Percentiles rank a stretch among this genome's conserved stretches.
These are phyloP conservation scores for Blastobotrys malaysiensis DNA, from an alignment of 1,139 yeast species.

Conservation along the genomic window DNA sequence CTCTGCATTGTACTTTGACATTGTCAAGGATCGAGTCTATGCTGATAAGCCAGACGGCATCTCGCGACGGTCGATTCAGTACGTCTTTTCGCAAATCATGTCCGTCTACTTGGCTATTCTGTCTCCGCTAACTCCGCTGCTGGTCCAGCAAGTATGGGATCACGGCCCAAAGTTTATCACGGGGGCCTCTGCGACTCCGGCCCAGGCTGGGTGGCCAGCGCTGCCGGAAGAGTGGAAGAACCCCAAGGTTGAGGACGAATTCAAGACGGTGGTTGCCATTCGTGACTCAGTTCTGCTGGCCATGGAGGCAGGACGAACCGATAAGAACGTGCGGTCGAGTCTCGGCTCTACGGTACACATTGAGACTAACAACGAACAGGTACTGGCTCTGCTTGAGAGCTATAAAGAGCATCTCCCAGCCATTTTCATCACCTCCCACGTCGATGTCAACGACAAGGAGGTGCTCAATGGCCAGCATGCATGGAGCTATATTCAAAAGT, in stretches of 20 bases:
- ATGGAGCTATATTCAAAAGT: conserved; percentile 32
- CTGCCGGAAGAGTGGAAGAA: conserved; percentile 40
- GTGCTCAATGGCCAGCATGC: not conserved
- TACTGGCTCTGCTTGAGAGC: conserved; percentile 23
- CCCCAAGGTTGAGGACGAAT: conserved; percentile 30
- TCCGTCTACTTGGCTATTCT: conserved; percentile 58
- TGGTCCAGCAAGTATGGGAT: conserved; percentile 87
- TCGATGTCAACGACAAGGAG: conserved; percentile 34
- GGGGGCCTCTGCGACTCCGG: conserved; percentile 40
- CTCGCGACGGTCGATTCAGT: conserved; percentile 63
- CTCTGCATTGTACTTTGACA: conserved; percentile 81
- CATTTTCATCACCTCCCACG: conserved; percentile 62
- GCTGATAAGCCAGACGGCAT: conserved; percentile 50
- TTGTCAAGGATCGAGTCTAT: conserved; percentile 79
- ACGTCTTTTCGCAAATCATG: conserved; percentile 60
- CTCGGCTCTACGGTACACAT: conserved; percentile 54
- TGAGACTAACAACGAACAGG: conserved; percentile 20
- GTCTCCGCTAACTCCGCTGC: conserved; percentile 76
- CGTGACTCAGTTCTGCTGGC: conserved; percentile 47
- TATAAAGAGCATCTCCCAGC: conserved; percentile 39
- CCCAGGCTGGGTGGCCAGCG: conserved; percentile 41
- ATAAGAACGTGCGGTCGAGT: conserved; percentile 53
- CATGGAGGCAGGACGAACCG: conserved; percentile 45
- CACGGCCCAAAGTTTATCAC: conserved; percentile 40
- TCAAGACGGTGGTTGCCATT: conserved; percentile 40